phyloP scores from a whole-genome alignment of 192 early-diverging fungal species.

The Gamsiella multidivaricata region DNA sequence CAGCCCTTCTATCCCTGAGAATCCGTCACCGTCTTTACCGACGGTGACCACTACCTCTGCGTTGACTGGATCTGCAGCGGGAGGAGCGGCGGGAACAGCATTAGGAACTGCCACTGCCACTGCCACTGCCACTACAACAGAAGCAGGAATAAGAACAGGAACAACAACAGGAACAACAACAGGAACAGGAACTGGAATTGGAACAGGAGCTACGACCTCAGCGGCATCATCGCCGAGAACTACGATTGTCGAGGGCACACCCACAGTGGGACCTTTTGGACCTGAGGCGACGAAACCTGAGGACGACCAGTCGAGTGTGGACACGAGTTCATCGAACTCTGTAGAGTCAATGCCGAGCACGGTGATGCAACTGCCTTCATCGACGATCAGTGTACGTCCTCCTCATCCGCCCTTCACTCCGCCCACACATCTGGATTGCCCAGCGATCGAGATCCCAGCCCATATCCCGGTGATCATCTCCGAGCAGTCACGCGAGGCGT shows the following conservation, averaged over 20 bases:
- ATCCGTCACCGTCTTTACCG: background rate
- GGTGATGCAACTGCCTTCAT: slow-evolving; percentile 15
- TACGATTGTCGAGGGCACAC: slow-evolving; percentile 21
- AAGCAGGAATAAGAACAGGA: too few relatives aligned
- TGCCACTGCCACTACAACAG: too few relatives aligned
- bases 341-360: slow-evolving; percentile 25
- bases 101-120: too few relatives aligned
- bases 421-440: slow-evolving; percentile 66
- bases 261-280: slow-evolving; percentile 1
- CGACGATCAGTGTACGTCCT: slow-evolving; percentile 25
- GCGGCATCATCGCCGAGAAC: slow-evolving; percentile 33
- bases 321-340: slow-evolving; percentile 28
- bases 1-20: slow-evolving; percentile 23
- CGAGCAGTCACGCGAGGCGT: slow-evolving; percentile 80
- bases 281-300: slow-evolving; percentile 2
- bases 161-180: too few relatives aligned
- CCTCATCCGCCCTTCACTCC: slow-evolving; percentile 56
- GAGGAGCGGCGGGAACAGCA: too few relatives aligned
- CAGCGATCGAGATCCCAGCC: slow-evolving; percentile 70
- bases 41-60: background rate
- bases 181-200: too few relatives aligned
- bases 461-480: slow-evolving; percentile 78
- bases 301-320: slow-evolving; percentile 29
- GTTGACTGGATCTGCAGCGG: background rate
- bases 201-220: slow-evolving; percentile 12